Evolutionary conservation across 1,284 basidiomycete species (phyloP).

Genomic region (Ganoderma meredithae): DNA sequence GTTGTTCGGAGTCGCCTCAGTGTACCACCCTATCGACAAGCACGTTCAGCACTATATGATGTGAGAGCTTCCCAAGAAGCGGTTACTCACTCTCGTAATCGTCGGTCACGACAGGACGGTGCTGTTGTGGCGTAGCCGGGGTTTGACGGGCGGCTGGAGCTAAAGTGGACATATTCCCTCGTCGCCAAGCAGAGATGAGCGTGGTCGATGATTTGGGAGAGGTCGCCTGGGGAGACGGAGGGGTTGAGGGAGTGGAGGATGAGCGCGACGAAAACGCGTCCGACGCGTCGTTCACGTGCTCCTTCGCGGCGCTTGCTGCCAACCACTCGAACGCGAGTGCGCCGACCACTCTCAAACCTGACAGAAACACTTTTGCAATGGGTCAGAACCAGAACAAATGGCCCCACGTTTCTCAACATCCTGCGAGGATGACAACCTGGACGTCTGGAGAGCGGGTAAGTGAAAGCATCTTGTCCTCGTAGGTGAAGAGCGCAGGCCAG

Average conservation of each 20-base stretch:
- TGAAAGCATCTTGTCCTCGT: neutral
- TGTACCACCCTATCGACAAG: slow-evolving; percentile 73
- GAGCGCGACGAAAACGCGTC: slow-evolving; percentile 23
- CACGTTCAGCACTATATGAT: slow-evolving; percentile 7
- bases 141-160: slow-evolving; percentile 26
- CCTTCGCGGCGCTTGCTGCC: slow-evolving; percentile 23
- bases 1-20: slow-evolving; percentile 74
- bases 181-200: neutral
- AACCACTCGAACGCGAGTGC: too few relatives aligned
- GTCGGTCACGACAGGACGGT: slow-evolving; percentile 62
- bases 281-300: slow-evolving; percentile 32
- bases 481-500: too few relatives aligned
- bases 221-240: neutral
- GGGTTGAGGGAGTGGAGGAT: neutral
- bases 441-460: neutral
- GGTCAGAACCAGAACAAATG: neutral
- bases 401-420: neutral
- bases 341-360: neutral
- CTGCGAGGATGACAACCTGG: neutral
- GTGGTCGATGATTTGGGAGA: neutral
- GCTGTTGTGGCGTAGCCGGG: slow-evolving; percentile 28
- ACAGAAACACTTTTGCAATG: neutral
- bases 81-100: slow-evolving; percentile 74
- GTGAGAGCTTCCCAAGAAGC: neutral
- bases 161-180: slow-evolving; percentile 14